Evolutionary conservation across 1,139 yeast genomes (phyloP), one percentile per base, ranked within the genome.

Genomic region (Hemisphaericaspora xylofermentans): DNA sequence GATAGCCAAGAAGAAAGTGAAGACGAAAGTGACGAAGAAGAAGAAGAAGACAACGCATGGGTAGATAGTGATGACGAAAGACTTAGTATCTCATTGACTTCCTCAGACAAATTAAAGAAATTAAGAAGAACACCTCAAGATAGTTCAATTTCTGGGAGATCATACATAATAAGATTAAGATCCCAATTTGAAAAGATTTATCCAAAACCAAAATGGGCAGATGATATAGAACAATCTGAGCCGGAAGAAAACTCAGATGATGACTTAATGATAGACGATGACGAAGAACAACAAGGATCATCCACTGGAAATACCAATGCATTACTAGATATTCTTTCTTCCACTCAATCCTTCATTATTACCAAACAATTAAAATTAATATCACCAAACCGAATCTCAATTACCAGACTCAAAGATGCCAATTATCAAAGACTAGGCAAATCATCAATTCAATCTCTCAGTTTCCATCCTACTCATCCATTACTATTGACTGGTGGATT

Each of bases 151-250:
- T 49, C 64, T 35, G 97, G 97, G 9, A 71, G 62, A 40, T 79
- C 83, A 42, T 94, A 91, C 57, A 72, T 82, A 34, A 66, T 66
- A 18, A 75, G 98, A 54, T 71, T 94, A 46, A 75, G 98, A 57
- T 67, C 85, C 1, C 96, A 93, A 55, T 91, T 86, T 61, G 91
- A 84, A 57, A 85, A 84, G 59, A 84, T 88, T 47, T 88, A 89
- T 56, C 96, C 97, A 22, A 76, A 81, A 48, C 98, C 98, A 1
- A 65, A 73, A 43, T 94, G 99, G 99, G 88, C 87, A 0, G 79
- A 78, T 40, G 63, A 66, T 22, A 40, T 51, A 7, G 67, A 60
- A 4, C 62, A 60, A 24, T 64, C 58, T 3, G 54, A 52, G 6
- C 51, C 51, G 3, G 55, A 44, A 2, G 60, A 51, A 1, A 14